phyloP scores from a whole-genome alignment of 257 asterid genomes.

The Lycium barbarum region DNA sequence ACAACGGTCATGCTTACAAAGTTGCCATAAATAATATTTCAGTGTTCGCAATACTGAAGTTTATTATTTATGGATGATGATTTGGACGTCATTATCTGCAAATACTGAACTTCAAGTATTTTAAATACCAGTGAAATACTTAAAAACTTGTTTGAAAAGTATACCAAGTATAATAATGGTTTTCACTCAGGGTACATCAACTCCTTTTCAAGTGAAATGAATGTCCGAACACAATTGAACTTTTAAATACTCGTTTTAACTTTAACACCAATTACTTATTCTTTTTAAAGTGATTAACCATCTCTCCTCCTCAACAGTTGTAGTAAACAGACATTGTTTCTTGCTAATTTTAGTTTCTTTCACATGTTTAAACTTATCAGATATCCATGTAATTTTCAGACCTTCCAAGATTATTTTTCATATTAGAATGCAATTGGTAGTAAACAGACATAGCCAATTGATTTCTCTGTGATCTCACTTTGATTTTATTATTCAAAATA shows the following conservation, averaged over 20 bases:
- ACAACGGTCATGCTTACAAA: background rate
- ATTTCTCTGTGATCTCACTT: background rate
- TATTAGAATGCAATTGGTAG: background rate
- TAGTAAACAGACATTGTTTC: no score
- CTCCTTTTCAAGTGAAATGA: background rate
- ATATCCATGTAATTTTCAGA: no score
- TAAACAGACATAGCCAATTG: no score
- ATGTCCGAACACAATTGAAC: background rate
- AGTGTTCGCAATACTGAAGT: background rate
- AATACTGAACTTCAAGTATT: background rate
- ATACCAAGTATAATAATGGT: background rate
- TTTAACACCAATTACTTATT: background rate
- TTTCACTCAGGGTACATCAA: background rate
- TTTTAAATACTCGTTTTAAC: background rate
- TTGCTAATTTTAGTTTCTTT: background rate
- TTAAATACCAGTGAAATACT: background rate
- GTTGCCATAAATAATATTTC: slow-evolving; percentile 18
- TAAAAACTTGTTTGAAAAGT: background rate
- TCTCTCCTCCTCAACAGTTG: background rate
- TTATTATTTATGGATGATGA: background rate
- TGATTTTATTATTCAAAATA: background rate
- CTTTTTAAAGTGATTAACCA: no score
- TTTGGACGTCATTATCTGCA: background rate
- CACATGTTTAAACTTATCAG: no score
- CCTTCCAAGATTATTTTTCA: background rate